Base-by-base conservation (phyloP, 2,329 filamentous ascomycete genomes). In the Whalleya microplaca region DNA sequence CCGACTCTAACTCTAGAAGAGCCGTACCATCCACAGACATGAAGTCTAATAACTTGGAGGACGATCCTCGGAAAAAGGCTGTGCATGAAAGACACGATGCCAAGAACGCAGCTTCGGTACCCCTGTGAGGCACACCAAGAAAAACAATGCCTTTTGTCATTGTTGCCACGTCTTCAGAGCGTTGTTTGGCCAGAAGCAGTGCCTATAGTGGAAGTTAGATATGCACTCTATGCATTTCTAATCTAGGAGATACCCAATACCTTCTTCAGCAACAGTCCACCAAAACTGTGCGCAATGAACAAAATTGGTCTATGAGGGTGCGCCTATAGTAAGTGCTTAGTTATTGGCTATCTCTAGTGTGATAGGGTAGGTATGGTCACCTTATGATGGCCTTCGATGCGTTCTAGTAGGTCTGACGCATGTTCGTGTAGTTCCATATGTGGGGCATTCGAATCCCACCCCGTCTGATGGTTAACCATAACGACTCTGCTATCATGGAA, bases 61-160 rank as follows among this genome's bases (percentile, higher is more conserved):
- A 49, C 5, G 52, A 45, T n/a, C 46, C 46, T n/a, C 41, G 52
- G 23, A 45, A 49, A 19, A 29, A 54, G 14, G 52, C 19, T 45
- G 41, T 41, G 41, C 41, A 49, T 10, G 46, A 44, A 2, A 49
- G 29, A 21, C 51, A 49, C 10, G 51, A 48, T 9, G 41, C 41
- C 19, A 32, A 2, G 20, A 45, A 41, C 16, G 51, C 20, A 45
- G 29, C 29, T 12, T 49, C 20, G 12, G 23, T 54, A 21, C 45
- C 51, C 27, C 16, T 16, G 27, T 49, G 51, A 20, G 51, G 51
- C 20, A 54, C 45, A 5, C 41, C 51, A 4, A 54, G 45, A 27
- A 54, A 54, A 6, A 54, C 45, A 18, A 54, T 49, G 9, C 23
- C 51, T 10, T 48, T 49, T 20, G 51, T 54, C 45, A 41, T 49